These are phyloP conservation scores for Fusarium graminum DNA, from an alignment of 2,329 filamentous ascomycete species.

Conservation along the genomic window DNA sequence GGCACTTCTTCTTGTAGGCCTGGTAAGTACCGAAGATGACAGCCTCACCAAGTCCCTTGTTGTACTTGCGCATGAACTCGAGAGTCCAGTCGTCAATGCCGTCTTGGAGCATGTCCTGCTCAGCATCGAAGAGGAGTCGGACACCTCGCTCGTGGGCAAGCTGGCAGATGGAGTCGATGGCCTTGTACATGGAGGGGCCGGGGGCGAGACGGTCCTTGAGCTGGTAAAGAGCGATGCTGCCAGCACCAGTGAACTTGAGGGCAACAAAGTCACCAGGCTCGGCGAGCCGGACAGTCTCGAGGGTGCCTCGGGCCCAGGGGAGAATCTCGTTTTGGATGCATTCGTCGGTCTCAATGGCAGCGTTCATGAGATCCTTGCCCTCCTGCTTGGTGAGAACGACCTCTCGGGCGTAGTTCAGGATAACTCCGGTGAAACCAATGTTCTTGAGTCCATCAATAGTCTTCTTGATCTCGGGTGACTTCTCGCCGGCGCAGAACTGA, in stretches of 20 bases:
- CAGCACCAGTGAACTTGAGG: conserved; percentile 86
- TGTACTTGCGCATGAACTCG: conserved; percentile 81
- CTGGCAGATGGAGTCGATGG: conserved; percentile 81
- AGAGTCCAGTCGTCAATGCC: conserved; percentile 87
- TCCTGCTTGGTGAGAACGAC: conserved; percentile 75
- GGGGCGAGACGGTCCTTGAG: conserved; percentile 74
- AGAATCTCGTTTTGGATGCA: conserved; percentile 71
- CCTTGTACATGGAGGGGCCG: conserved; percentile 72
- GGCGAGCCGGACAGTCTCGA: conserved; percentile 80
- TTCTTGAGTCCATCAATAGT: conserved; percentile 76
- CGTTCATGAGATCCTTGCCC: conserved; percentile 59
- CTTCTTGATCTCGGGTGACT: conserved; percentile 72
- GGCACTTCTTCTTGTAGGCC: conserved; percentile 77
- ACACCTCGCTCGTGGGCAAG: conserved; percentile 77
- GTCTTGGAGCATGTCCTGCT: conserved; percentile 82
- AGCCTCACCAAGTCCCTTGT: conserved; percentile 71
- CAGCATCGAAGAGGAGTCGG: conserved; percentile 84
- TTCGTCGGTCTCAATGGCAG: conserved; percentile 62
- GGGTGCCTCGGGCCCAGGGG: conserved; percentile 79
- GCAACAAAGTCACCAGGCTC: conserved; percentile 72
- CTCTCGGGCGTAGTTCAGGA: conserved; percentile 86
- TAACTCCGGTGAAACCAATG: conserved; percentile 85
- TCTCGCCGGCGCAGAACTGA: conserved; percentile 91
- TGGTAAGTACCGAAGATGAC: conserved; percentile 87
- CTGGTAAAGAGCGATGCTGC: conserved; percentile 75